Evolutionary conservation across 192 early-diverging fungal species (phyloP).

Genomic region (Entomortierella chlamydospora): DNA sequence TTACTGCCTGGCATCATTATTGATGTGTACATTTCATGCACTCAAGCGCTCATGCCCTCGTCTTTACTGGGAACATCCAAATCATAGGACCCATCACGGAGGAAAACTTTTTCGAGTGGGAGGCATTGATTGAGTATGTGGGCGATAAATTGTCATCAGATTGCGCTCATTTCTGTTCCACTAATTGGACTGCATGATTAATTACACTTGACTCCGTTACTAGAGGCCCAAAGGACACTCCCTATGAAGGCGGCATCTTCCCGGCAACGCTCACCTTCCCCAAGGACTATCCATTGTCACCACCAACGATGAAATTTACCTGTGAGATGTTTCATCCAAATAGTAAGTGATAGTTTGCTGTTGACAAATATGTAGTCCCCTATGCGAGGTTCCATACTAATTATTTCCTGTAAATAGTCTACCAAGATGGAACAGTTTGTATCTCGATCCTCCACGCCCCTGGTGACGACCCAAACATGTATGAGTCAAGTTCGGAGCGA

Average conservation of each 20-base stretch:
- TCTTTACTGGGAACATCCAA: neutral
- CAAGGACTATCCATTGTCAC: constrained; percentile 94
- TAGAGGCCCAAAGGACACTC: constrained; percentile 92
- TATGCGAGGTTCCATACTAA: neutral
- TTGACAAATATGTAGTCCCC: no score
- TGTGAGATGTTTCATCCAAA: constrained; percentile 97
- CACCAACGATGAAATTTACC: constrained; percentile 97
- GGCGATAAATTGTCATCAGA: neutral
- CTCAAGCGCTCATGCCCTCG: neutral
- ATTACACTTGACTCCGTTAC: constrained; percentile 21
- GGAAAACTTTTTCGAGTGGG: constrained; percentile 91
- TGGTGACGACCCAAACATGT: constrained; percentile 98
- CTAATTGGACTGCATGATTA: no score
- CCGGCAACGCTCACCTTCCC: constrained; percentile 90
- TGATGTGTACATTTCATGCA: neutral
- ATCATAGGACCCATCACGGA: constrained; percentile 83
- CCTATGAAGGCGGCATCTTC: constrained; percentile 96
- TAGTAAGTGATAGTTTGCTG: constrained; percentile 53
- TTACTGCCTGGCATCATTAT: no score
- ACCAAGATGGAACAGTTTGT: constrained; percentile 95
- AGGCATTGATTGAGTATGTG: constrained; percentile 84
- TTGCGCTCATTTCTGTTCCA: no score
- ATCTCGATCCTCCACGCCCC: constrained; percentile 99
- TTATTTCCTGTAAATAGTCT: constrained; percentile 65
- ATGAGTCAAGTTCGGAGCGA: constrained; percentile 94